phyloP scores from a whole-genome alignment of 202 grass and related monocot species.

The Panicum virgatum region DNA sequence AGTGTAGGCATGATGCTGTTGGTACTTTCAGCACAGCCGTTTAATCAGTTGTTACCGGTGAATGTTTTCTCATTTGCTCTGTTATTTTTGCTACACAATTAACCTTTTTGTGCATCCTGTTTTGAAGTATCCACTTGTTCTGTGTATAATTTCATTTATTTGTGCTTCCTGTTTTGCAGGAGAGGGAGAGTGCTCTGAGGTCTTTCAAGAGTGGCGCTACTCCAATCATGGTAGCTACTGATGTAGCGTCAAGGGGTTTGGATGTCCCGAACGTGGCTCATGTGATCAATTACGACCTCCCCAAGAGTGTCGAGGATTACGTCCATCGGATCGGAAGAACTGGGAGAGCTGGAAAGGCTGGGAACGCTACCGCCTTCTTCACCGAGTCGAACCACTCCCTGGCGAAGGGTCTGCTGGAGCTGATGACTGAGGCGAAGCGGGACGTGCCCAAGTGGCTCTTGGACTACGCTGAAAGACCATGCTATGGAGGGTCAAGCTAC shows the following conservation, averaged over 20 bases:
- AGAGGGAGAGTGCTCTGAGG: conserved; percentile 63
- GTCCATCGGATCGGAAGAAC: conserved; percentile 90
- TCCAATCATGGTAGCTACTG: conserved; percentile 80
- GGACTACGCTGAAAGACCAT: conserved; percentile 37
- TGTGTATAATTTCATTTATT: not conserved
- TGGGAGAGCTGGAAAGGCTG: conserved; percentile 79
- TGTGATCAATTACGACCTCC: conserved; percentile 86
- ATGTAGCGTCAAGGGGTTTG: conserved; percentile 73
- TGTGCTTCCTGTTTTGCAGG: conserved; percentile 47
- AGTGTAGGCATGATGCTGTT: not conserved
- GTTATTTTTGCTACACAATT: not conserved
- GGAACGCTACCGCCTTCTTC: conserved; percentile 77
- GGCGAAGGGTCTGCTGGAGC: conserved; percentile 61
- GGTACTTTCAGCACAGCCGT: not conserved
- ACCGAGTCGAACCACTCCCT: conserved; percentile 47
- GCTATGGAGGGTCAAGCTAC: conserved; percentile 32
- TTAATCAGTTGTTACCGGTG: not conserved
- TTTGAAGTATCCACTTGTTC: not conserved
- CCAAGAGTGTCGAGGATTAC: conserved; percentile 72
- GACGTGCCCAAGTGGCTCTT: conserved; percentile 64
- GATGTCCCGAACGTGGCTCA: conserved; percentile 84
- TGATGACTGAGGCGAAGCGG: conserved; percentile 73
- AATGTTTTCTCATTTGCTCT: not conserved
- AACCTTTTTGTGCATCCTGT: not conserved
- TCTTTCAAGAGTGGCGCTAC: conserved; percentile 68